Conservation (phyloP, 306 rosid genomes). For the Vicia villosa region DNA sequence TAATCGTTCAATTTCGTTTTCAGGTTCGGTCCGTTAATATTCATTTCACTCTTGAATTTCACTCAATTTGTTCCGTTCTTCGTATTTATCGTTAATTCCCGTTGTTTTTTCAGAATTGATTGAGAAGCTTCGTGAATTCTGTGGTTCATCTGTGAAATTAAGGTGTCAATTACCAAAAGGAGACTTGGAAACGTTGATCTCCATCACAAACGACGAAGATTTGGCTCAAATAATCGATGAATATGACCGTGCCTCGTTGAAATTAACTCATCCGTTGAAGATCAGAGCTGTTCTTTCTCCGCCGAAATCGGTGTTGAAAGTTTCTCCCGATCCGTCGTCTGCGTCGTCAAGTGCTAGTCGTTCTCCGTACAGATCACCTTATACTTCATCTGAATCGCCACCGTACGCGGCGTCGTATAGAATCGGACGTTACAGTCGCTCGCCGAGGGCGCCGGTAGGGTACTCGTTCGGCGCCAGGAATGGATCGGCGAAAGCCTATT, state of each 20-base stretch:
- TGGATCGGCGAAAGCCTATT: constrained; percentile 42
- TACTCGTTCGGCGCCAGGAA: constrained; percentile 31
- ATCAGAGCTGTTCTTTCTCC: constrained; percentile 68
- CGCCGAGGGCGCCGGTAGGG: constrained; percentile 32
- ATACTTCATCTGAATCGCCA: constrained; percentile 41
- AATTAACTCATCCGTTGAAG: constrained; percentile 53
- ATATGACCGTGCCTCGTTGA: constrained; percentile 63
- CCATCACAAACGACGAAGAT: constrained; percentile 75
- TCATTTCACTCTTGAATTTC: background rate
- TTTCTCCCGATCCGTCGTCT: constrained; percentile 59
- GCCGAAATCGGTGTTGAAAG: constrained; percentile 51
- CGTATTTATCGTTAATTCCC: background rate
- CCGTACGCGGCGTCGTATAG: constrained; percentile 38
- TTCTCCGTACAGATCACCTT: constrained; percentile 50
- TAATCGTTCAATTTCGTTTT: constrained; percentile 55
- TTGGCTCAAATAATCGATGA: constrained; percentile 64
- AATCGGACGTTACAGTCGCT: background rate
- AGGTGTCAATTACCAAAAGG: constrained; percentile 74
- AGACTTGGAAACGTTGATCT: constrained; percentile 79
- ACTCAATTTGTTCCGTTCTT: background rate
- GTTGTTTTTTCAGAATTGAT: constrained; percentile 55
- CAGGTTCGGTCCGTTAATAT: constrained; percentile 53
- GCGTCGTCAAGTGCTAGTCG: constrained; percentile 45
- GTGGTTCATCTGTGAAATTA: constrained; percentile 69
- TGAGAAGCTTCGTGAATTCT: constrained; percentile 73